Conservation (phyloP, 2,329 filamentous ascomycete genomes). For the Anthostomella pinea region DNA sequence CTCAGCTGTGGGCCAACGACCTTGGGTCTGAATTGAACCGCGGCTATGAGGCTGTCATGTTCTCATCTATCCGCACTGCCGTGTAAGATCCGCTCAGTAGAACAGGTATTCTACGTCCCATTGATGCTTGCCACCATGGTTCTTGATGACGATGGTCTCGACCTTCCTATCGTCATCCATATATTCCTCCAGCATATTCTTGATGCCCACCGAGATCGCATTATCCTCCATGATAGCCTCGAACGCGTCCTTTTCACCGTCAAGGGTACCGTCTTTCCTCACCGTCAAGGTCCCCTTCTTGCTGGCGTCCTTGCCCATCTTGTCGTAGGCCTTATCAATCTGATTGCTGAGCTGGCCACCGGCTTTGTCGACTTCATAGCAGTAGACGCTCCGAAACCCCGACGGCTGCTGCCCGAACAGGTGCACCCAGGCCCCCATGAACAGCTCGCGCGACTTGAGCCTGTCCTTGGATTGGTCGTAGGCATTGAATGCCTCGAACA, state of each 20-base stretch:
- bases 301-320: neutral
- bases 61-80: too few species aligned
- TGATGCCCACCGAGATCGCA: neutral
- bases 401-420: neutral
- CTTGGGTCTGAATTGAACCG: too few species aligned
- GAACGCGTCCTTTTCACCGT: neutral
- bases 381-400: neutral
- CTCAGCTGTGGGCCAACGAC: too few species aligned
- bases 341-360: neutral
- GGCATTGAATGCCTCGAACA: neutral
- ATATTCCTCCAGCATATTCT: neutral
- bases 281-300: neutral
- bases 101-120: too few species aligned
- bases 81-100: too few species aligned
- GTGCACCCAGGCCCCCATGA: neutral
- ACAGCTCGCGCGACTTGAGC: neutral
- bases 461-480: neutral
- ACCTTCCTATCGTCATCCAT: too few species aligned
- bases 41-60: too few species aligned
- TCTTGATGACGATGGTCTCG: too few species aligned
- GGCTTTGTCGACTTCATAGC: neutral
- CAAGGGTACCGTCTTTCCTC: neutral
- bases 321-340: neutral
- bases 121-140: too few species aligned
- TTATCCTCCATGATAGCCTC: neutral